A percentile compares a stretch with the other conserved stretches of the same genome.
Conservation (phyloP, 306 rosid genomes). For the Inga laurina region DNA sequence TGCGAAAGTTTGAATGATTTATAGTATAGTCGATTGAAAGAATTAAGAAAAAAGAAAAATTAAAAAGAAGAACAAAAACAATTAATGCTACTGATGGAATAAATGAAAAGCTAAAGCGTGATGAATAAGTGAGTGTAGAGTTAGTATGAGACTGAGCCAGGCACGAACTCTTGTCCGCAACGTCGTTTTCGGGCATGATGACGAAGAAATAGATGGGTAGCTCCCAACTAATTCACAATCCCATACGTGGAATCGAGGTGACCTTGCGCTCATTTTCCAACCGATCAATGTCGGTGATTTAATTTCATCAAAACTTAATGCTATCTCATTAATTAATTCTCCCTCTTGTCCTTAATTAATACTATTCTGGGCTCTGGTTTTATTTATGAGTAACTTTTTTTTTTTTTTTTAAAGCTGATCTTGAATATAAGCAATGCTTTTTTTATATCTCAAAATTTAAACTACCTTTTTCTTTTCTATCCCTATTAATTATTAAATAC, state of each 20-base stretch:
- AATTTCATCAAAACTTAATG: background rate
- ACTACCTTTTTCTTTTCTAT: too few species aligned
- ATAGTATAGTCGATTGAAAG: too few species aligned
- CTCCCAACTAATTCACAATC: background rate
- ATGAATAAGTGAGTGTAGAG: background rate
- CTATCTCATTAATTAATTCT: too few species aligned
- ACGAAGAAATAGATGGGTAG: background rate
- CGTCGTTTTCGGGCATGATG: background rate
- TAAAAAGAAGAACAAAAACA: background rate
- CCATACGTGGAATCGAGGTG: background rate
- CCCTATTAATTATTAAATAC: too few species aligned
- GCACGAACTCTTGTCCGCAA: background rate
- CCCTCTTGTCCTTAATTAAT: too few species aligned
- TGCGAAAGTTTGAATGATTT: too few species aligned
- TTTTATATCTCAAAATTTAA: too few species aligned
- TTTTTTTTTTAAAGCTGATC: too few species aligned
- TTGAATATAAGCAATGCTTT: too few species aligned
- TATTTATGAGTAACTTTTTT: too few species aligned
- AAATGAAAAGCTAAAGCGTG: background rate
- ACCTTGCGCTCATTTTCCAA: background rate
- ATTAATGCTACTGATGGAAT: background rate
- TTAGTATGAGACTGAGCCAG: background rate
- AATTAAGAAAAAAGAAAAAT: too few species aligned
- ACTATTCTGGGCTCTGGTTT: too few species aligned
- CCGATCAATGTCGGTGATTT: background rate